Base-by-base conservation (phyloP, 768 basidiomycete genomes). In the Coprinopsis cinerea region DNA sequence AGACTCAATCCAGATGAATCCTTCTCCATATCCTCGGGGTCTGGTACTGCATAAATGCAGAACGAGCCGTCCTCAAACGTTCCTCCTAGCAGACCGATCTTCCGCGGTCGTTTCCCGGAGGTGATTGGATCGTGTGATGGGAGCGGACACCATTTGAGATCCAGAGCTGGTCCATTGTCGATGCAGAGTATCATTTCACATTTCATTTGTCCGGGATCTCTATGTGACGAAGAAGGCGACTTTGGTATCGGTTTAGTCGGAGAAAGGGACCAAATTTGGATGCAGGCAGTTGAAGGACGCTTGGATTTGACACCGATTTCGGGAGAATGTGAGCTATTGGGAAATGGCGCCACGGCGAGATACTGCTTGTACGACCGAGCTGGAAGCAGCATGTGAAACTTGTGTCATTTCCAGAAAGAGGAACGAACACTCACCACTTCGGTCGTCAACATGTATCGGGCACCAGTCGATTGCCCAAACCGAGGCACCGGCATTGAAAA, bases 401-500 rank as follows among this genome's bases (percentile, higher is more conserved):
- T 26, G 27, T 2, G 22, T 18, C 30, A 25, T 43, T 45, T 36
- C 27, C 47, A 44, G 46, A 11, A n/a, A 34, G 30, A 11, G 13
- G 39, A 42, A 44, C 1, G 26, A 26, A n/a, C 6, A 60, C 74
- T 56, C 57, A 88, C 88, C 61, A 42, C 67, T 54, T 32, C 81
- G 73, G 43, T 83, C 81, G 28, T 74, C 68, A 18, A 71, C 65
- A 53, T 85, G 76, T 20, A 84, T 80, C 2, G 96, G 95, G 63
- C 92, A 93, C 94, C 94, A 98, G 55, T 94, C 92, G 28, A 95
- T 60, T 2, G 83, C 90, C 83, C 88, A 91, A n/a, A 90, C 86
- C 0, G 91, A 87, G 2, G 85, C 88, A 4, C 96, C 96, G 0
- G 88, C 85, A 53, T 85, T 89, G 64, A 97, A 85, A 1, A 95